Conservation (phyloP, 495 filamentous ascomycete genomes). For the Glonium stellatum region DNA sequence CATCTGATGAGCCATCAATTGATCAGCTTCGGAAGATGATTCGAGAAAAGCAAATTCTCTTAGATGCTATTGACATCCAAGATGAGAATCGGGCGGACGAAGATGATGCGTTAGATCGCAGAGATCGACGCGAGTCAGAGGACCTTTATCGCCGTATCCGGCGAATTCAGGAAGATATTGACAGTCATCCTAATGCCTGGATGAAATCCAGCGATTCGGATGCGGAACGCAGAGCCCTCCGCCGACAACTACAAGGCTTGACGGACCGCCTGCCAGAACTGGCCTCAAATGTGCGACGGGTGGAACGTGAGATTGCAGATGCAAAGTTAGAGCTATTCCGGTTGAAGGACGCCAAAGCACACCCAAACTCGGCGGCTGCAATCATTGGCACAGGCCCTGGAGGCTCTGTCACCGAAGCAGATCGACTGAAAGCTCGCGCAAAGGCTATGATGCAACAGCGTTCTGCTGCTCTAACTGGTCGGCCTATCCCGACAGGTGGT, state of each 20-base stretch:
- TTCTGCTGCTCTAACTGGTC: slow-evolving; percentile 83
- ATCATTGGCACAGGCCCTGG: slow-evolving; percentile 93
- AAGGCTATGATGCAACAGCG: slow-evolving; percentile 98
- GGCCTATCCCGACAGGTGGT: slow-evolving; percentile 53
- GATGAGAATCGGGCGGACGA: slow-evolving; percentile 86
- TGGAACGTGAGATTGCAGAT: slow-evolving; percentile 88
- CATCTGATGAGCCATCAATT: slow-evolving; percentile 71
- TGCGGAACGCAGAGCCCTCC: slow-evolving; percentile 76
- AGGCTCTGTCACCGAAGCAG: slow-evolving; percentile 83
- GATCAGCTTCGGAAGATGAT: slow-evolving; percentile 92
- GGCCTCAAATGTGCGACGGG: slow-evolving; percentile 82
- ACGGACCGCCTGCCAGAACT: slow-evolving; percentile 87
- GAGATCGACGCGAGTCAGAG: slow-evolving; percentile 86
- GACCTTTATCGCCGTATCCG: slow-evolving; percentile 89
- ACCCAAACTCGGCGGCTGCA: slow-evolving; percentile 72
- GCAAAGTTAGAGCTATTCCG: slow-evolving; percentile 91
- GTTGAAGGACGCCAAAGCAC: slow-evolving; percentile 82
- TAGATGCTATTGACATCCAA: slow-evolving; percentile 97
- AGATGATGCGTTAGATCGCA: slow-evolving; percentile 84
- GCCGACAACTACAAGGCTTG: slow-evolving; percentile 78
- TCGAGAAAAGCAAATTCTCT: slow-evolving; percentile 84
- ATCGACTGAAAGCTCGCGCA: slow-evolving; percentile 88
- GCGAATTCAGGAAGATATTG: slow-evolving; percentile 94
- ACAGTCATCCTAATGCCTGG: slow-evolving; percentile 75
- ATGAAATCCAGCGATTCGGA: slow-evolving; percentile 70